These are phyloP conservation scores for Panicum hallii DNA, from an alignment of 202 grass and related monocot species.

Conservation along the genomic window DNA sequence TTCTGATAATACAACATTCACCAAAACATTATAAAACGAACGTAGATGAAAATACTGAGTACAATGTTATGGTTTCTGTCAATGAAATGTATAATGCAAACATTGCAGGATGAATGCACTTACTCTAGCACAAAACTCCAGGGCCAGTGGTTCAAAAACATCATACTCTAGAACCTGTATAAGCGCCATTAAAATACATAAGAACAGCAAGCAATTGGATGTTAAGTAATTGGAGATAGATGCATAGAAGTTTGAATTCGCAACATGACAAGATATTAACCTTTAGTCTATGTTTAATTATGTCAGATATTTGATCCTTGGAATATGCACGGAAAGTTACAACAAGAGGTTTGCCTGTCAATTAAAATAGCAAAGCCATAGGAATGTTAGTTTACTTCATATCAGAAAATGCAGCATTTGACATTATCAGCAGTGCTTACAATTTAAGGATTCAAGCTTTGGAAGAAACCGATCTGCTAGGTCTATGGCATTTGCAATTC, in stretches of 20 bases:
- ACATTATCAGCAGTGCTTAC: conserved; percentile 54
- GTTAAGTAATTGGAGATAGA: background rate
- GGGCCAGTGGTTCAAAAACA: conserved; percentile 78
- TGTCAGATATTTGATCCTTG: conserved; percentile 90
- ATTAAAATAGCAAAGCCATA: conserved; percentile 31
- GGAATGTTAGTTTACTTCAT: conserved; percentile 3
- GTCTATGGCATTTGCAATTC: conserved; percentile 96
- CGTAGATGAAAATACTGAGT: background rate
- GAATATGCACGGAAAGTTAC: conserved; percentile 90
- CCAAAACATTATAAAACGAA: conserved; percentile 12
- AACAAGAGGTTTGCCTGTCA: conserved; percentile 75
- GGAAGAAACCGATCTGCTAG: conserved; percentile 91
- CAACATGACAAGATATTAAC: conserved; percentile 38
- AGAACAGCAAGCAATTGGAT: conserved; percentile 20
- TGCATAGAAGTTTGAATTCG: background rate
- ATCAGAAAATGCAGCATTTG: conserved; percentile 17
- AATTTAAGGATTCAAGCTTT: conserved; percentile 93
- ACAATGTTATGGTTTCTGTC: background rate
- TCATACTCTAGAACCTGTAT: conserved; percentile 81
- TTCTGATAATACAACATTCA: conserved; percentile 62
- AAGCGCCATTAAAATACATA: conserved; percentile 41
- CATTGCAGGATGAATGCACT: conserved; percentile 42
- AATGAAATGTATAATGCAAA: conserved; percentile 9
- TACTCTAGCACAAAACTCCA: conserved; percentile 99
- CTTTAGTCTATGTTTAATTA: conserved; percentile 89